Conservation (phyloP, 495 filamentous ascomycete species). For the Sabuloglossum arenarium region DNA sequence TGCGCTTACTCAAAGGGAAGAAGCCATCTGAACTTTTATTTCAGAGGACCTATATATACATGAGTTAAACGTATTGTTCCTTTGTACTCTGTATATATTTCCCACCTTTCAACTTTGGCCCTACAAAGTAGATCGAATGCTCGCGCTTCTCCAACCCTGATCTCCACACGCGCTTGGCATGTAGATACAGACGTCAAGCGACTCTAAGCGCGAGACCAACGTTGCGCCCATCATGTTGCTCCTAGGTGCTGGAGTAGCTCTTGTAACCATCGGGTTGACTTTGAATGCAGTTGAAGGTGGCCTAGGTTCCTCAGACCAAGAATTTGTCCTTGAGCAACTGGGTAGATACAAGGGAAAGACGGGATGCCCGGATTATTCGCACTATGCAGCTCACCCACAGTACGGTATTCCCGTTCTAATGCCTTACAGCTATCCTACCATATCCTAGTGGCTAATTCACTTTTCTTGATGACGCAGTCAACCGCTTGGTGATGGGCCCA, state of each 20-base stretch:
- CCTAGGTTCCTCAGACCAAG: not conserved
- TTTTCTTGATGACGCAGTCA: constrained; percentile 22
- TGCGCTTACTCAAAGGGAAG: too few relatives aligned
- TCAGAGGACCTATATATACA: too few relatives aligned
- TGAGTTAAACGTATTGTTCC: too few relatives aligned
- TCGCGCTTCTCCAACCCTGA: too few relatives aligned
- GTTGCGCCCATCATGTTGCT: not conserved
- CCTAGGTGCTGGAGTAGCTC: not conserved
- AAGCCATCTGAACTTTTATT: too few relatives aligned
- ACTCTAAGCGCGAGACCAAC: not conserved
- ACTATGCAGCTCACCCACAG: constrained; percentile 25
- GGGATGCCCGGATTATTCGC: constrained; percentile 27
- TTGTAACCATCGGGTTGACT: not conserved
- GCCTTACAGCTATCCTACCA: not conserved
- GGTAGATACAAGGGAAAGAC: not conserved
- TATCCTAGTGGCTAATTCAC: not conserved
- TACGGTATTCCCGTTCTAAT: constrained; percentile 12
- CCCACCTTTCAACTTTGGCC: too few relatives aligned
- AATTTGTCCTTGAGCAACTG: not conserved
- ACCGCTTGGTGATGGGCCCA: constrained; percentile 58
- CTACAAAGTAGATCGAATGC: too few relatives aligned
- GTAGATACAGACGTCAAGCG: too few relatives aligned
- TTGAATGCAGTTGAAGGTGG: not conserved
- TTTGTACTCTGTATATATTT: too few relatives aligned
- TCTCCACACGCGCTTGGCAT: too few relatives aligned